Conservation (phyloP, 352 stramenopile genomes). For the Pythium diclinum region DNA sequence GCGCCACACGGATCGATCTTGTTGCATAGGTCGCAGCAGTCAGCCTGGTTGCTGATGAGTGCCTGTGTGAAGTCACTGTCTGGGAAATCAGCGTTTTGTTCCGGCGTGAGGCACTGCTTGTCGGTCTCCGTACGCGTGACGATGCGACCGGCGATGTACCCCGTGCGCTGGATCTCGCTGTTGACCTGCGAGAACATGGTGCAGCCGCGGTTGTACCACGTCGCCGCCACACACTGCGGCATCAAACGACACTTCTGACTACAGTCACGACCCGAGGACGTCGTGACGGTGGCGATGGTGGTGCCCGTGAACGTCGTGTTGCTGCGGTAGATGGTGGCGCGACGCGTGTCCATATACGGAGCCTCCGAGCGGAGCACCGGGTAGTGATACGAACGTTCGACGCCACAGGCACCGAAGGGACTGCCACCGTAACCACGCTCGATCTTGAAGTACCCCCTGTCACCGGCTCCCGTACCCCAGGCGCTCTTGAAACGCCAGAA, state of each 20-base stretch:
- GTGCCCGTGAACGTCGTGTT: background rate
- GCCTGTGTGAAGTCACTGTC: background rate
- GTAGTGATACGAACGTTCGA: conserved; percentile 4
- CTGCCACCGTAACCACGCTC: conserved; percentile 18
- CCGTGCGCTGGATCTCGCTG: too few relatives aligned
- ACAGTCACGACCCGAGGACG: background rate
- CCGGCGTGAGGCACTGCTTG: background rate
- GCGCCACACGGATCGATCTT: conserved; percentile 27
- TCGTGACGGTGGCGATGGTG: background rate
- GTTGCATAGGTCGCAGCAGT: conserved; percentile 35
- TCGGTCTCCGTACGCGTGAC: background rate
- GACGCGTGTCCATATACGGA: background rate
- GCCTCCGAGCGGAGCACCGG: conserved; percentile 7
- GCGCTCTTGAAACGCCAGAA: conserved; percentile 42
- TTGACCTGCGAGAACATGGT: too few relatives aligned
- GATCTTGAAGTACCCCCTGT: conserved; percentile 33
- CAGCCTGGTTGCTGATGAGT: background rate
- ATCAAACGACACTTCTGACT: too few relatives aligned
- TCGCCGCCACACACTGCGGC: too few relatives aligned
- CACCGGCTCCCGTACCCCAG: conserved; percentile 28
- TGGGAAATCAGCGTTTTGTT: background rate
- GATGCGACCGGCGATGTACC: background rate
- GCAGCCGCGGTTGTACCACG: too few relatives aligned
- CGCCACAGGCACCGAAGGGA: conserved; percentile 10
- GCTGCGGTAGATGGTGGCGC: background rate